phyloP scores from a whole-genome alignment of 2,329 filamentous ascomycete species.

The Cladophialophora psammophila region DNA sequence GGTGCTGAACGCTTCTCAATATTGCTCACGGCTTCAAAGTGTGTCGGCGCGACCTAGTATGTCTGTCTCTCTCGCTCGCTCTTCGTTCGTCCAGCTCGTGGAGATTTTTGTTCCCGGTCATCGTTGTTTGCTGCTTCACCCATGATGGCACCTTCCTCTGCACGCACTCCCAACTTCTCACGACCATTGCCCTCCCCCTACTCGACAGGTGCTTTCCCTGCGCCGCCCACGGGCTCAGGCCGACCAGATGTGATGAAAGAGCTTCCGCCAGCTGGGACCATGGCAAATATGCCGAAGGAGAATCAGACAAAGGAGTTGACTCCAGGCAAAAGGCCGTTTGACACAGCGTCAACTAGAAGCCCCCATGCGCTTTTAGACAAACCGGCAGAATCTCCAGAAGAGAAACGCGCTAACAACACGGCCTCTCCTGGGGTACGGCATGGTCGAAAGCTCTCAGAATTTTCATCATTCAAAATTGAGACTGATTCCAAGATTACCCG shows the following conservation, averaged over 20 bases:
- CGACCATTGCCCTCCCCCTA: constrained; percentile 29
- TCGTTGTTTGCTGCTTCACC: constrained; percentile 1
- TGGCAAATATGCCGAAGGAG: constrained; percentile 15
- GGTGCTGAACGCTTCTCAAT: constrained; percentile 13
- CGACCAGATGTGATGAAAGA: constrained; percentile 13
- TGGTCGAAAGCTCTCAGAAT: constrained; percentile 16
- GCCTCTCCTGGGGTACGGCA: constrained; percentile 17
- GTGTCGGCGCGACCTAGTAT: not conserved
- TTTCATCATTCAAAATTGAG: constrained; percentile 7
- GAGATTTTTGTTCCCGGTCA: not conserved
- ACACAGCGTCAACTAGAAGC: constrained; percentile 14
- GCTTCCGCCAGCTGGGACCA: constrained; percentile 21
- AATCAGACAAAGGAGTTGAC: constrained; percentile 11
- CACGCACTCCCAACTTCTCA: constrained; percentile 34
- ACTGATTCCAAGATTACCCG: constrained; percentile 8
- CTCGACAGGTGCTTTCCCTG: constrained; percentile 9
- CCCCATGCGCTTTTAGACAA: constrained; percentile 12
- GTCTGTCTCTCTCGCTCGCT: not conserved
- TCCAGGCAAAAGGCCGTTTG: constrained; percentile 22
- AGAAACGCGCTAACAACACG: constrained; percentile 11
- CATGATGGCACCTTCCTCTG: constrained; percentile 30
- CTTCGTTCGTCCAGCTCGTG: not conserved
- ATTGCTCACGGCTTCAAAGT: constrained; percentile 8
- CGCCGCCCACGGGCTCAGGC: constrained; percentile 18
- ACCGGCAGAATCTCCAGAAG: constrained; percentile 19